These are phyloP conservation scores for Murraya koenigii DNA, from an alignment of 345 rosid genomes.

Conservation along the genomic window DNA sequence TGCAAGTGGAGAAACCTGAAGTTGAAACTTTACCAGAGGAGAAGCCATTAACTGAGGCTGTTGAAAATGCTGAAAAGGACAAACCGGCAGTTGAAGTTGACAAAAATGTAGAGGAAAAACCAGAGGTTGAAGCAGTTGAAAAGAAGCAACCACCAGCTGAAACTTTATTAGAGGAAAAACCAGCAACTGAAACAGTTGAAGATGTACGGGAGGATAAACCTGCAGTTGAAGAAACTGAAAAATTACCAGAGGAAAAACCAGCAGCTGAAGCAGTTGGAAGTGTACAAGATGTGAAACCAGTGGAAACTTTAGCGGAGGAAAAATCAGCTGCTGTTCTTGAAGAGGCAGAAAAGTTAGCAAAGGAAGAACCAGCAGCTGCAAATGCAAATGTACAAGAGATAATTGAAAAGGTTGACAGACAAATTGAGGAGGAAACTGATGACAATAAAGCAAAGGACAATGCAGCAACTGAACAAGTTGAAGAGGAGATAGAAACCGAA, in stretches of 20 bases:
- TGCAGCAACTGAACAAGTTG: conserved; percentile 3
- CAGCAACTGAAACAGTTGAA: not conserved
- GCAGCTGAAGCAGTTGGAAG: not conserved
- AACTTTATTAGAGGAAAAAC: not conserved
- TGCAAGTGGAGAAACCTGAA: not conserved
- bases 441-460: conserved; percentile 6
- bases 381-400: not conserved
- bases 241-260: not conserved
- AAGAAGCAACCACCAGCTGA: conserved; percentile 3
- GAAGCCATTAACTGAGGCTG: conserved; percentile 13
- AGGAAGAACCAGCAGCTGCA: not conserved
- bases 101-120: not conserved
- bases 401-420: not conserved
- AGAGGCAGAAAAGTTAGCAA: not conserved
- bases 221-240: not conserved
- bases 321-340: conserved; percentile 4
- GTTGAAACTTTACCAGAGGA: conserved; percentile 15
- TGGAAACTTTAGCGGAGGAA: not conserved
- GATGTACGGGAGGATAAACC: conserved; percentile 1
- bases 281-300: conserved; percentile 2
- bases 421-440: not conserved
- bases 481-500: not conserved
- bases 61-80: conserved; percentile 1
- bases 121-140: conserved; percentile 3
- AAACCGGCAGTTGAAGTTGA: not conserved